These are phyloP conservation scores for Colletotrichum orchidophilum DNA, from an alignment of 2,329 filamentous ascomycete species.

Conservation along the genomic window DNA sequence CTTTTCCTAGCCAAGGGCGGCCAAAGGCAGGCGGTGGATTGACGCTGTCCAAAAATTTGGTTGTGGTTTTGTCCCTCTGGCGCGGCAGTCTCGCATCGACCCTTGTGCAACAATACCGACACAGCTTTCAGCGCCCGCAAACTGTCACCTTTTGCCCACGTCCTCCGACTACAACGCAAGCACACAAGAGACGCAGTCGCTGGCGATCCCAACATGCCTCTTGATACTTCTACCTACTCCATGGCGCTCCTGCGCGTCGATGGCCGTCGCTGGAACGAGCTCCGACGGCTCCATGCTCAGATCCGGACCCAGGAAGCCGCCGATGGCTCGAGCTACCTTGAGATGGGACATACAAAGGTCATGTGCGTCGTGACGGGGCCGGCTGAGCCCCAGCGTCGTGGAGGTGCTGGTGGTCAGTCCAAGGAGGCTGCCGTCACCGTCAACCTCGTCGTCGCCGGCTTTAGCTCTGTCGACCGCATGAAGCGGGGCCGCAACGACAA, in stretches of 20 bases:
- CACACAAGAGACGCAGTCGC: neutral
- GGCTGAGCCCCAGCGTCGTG: conserved; percentile 65
- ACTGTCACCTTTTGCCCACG: no score
- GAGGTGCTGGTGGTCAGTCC: conserved; percentile 40
- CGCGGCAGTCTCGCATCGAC: neutral
- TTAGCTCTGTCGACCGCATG: conserved; percentile 87
- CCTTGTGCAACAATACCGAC: neutral
- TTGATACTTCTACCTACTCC: conserved; percentile 92
- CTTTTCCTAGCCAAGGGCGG: neutral
- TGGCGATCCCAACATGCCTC: conserved; percentile 72
- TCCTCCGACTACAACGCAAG: neutral
- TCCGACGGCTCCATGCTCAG: conserved; percentile 87
- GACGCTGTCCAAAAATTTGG: conserved; percentile 31
- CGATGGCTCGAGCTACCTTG: conserved; percentile 91
- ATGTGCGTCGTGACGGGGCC: conserved; percentile 93
- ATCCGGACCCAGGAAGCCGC: conserved; percentile 92
- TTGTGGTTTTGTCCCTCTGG: neutral
- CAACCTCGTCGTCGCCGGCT: conserved; percentile 86
- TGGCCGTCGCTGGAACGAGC: conserved; percentile 94
- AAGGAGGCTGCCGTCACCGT: conserved; percentile 77
- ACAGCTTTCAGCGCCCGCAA: neutral
- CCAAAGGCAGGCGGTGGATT: conserved; percentile 19
- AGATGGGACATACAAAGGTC: conserved; percentile 97
- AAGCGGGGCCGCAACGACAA: conserved; percentile 80
- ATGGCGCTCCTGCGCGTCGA: conserved; percentile 86